Evolutionary conservation across 805 yeast species (phyloP).

Genomic region (Yamadazyma insecticola): DNA sequence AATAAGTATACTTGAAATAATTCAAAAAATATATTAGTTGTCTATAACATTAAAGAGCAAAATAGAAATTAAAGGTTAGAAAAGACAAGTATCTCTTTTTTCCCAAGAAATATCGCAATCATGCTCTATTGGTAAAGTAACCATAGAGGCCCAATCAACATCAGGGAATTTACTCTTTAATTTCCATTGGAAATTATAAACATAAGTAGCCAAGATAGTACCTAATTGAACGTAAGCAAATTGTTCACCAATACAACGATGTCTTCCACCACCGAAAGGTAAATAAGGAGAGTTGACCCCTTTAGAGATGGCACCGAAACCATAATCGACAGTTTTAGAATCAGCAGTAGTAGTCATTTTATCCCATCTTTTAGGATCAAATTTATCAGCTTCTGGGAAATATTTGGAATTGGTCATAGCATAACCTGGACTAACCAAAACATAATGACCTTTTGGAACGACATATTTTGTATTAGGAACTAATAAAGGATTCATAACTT

Average conservation of each 20-base stretch:
- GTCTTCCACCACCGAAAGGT: slow-evolving; percentile 99
- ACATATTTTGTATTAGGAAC: slow-evolving; percentile 76
- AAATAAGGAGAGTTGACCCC: slow-evolving; percentile 95
- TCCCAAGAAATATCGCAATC: slow-evolving; percentile 64
- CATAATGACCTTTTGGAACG: slow-evolving; percentile 86
- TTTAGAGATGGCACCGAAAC: slow-evolving; percentile 94
- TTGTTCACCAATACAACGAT: slow-evolving; percentile 98
- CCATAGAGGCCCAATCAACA: slow-evolving; percentile 87
- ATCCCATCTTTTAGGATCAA: slow-evolving; percentile 87
- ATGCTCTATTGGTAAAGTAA: slow-evolving; percentile 80
- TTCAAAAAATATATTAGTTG: too few species aligned
- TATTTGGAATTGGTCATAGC: slow-evolving; percentile 70
- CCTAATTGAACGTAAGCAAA: slow-evolving; percentile 95
- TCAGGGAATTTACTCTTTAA: slow-evolving; percentile 50
- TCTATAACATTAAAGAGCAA: too few species aligned
- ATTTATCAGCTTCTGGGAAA: slow-evolving; percentile 71
- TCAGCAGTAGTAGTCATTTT: slow-evolving; percentile 21
- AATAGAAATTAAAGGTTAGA: slow-evolving; percentile 11
- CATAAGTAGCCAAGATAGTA: slow-evolving; percentile 67
- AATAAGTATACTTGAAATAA: too few species aligned
- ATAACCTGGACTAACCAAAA: slow-evolving; percentile 91
- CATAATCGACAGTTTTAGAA: slow-evolving; percentile 68
- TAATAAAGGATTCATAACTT: slow-evolving; percentile 71
- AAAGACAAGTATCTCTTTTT: slow-evolving; percentile 47
- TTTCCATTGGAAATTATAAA: slow-evolving; percentile 76